Evolutionary conservation across 129 eudicot species (phyloP).

Genomic region (Helianthus annuus): HanXRQr2.0-SUNRISE NC_035438.2:309917-310416

Average conservation of each 20-base stretch:
- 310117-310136: constrained; percentile 53
- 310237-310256: constrained; percentile 50
- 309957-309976: no score
- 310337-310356: no score
- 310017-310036: no score
- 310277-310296: no score
- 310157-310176: constrained; percentile 63
- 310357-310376: no score
- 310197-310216: neutral
- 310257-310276: constrained; percentile 14
- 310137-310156: constrained; percentile 44
- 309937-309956: no score
- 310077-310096: constrained; percentile 66
- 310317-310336: no score
- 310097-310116: constrained; percentile 79
- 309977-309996: no score
- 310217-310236: constrained; percentile 51
- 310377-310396: neutral
- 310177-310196: constrained; percentile 62
- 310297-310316: no score
- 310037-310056: no score
- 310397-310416: neutral
- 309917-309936: no score
- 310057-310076: constrained; percentile 46
- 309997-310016: no score